A percentile compares a stretch with the other conserved stretches of the same genome.
These are phyloP conservation scores for Dictyostelium brefeldianum DNA, from an alignment of 78 protist species.

Conservation along the genomic window DNA sequence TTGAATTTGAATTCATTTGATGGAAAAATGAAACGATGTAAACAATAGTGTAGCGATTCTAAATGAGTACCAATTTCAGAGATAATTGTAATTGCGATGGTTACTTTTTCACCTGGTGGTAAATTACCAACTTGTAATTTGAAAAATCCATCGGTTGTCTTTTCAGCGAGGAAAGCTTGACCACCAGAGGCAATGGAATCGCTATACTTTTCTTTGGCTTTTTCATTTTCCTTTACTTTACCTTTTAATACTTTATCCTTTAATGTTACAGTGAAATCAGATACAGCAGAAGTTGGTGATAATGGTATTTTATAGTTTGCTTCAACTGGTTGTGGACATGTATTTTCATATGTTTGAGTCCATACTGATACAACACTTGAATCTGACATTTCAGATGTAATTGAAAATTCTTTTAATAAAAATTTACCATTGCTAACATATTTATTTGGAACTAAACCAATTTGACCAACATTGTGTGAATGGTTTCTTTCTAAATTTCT, in stretches of 20 bases:
- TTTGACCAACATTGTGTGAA: background rate
- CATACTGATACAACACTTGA: conserved; percentile 5
- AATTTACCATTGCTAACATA: background rate
- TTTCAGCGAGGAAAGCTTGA: conserved; percentile 71
- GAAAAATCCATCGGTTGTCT: conserved; percentile 33
- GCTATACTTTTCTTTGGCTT: conserved; percentile 29
- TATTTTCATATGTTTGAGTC: conserved; percentile 21
- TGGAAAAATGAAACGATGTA: conserved; percentile 61
- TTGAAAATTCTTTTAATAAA: conserved; percentile 19
- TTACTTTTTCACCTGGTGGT: conserved; percentile 48
- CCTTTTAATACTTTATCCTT: conserved; percentile 52
- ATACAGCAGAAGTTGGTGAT: conserved; percentile 22
- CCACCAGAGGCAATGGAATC: conserved; percentile 71
- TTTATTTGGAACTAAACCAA: background rate
- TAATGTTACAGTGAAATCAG: conserved; percentile 18
- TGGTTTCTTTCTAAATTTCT: conserved; percentile 10
- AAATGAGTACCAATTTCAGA: conserved; percentile 52
- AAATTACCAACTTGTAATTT: conserved; percentile 31
- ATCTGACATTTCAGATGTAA: conserved; percentile 34
- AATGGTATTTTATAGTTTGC: conserved; percentile 52
- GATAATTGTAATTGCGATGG: background rate
- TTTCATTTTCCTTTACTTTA: conserved; percentile 47
- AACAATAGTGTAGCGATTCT: conserved; percentile 25
- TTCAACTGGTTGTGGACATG: conserved; percentile 20
- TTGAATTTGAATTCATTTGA: background rate